A percentile compares a stretch with the other conserved stretches of the same genome.
Conservation (phyloP, 495 filamentous ascomycete genomes). For the Aspergillus bertholletiae region DNA sequence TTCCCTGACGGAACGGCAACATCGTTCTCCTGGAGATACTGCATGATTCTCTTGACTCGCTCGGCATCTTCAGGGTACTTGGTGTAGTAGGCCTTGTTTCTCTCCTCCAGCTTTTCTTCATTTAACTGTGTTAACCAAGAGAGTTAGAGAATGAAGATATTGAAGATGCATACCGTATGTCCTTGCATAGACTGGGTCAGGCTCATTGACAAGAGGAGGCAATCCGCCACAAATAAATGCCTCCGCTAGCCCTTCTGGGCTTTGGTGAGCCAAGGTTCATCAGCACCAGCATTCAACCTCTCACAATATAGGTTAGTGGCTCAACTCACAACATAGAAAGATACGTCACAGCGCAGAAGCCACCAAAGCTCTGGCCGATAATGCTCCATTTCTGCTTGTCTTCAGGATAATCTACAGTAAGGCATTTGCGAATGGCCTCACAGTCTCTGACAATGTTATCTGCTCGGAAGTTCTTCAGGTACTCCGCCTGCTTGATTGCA, state of each 20-base stretch:
- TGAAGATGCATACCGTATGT: slow-evolving; percentile 50
- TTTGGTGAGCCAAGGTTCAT: slow-evolving; percentile 14
- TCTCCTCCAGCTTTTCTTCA: slow-evolving; percentile 54
- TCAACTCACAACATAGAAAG: slow-evolving; percentile 64
- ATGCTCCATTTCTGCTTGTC: slow-evolving; percentile 77
- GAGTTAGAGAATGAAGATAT: not conserved
- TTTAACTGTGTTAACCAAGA: slow-evolving; percentile 10
- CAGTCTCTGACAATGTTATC: slow-evolving; percentile 87
- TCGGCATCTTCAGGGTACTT: slow-evolving; percentile 85
- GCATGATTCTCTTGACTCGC: slow-evolving; percentile 61
- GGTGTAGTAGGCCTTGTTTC: slow-evolving; percentile 73
- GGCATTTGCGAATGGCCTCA: slow-evolving; percentile 72
- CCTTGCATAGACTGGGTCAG: slow-evolving; percentile 72
- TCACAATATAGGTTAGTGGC: not conserved
- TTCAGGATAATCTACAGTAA: slow-evolving; percentile 66
- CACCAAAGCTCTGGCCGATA: slow-evolving; percentile 89
- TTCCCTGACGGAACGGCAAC: slow-evolving; percentile 60
- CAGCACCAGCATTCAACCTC: not conserved
- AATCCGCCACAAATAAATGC: slow-evolving; percentile 82
- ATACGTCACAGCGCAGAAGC: slow-evolving; percentile 79
- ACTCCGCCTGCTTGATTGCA: slow-evolving; percentile 65
- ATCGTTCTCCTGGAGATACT: slow-evolving; percentile 56
- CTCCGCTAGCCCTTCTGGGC: slow-evolving; percentile 73
- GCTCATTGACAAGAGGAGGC: slow-evolving; percentile 64
- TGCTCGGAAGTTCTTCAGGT: slow-evolving; percentile 82